Base-by-base conservation (phyloP, 2,329 filamentous ascomycete species). In the Lasiodiplodia hormozganensis region DNA sequence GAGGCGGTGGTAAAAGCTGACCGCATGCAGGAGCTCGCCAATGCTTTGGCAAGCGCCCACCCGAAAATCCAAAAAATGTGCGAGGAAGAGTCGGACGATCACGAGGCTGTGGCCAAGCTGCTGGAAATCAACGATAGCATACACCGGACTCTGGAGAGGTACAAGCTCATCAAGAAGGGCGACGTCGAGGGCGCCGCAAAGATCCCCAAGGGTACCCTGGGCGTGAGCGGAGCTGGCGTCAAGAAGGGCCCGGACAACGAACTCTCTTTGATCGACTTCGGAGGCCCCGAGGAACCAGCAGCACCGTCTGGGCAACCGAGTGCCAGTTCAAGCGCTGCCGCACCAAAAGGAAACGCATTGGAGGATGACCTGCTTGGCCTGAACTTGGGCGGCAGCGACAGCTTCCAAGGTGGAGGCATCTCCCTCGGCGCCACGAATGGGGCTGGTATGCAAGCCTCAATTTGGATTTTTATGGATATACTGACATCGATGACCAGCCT, bases 61-160 rank as follows among this genome's bases (percentile, higher is more conserved):
- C 96, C 96, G 10, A 99, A 99, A 83, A 98, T 99, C 72, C 95
- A 98, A 78, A 97, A 93, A 82, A 99, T 99, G 95, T 98, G 95
- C 76, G 95, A 98, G 80, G 96, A 99, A 80, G 96, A 99, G 77
- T 97, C 94, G 12, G 95, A 98, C 70, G 96, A 99, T 76, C 90
- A 94, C 70, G 96, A 97, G 82, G 96, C 96, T 5, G 96, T 99
- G 6, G 92, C 94, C 53, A 97, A 97, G 81, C 85, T 99, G 12
- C 87, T 99, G 68, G 94, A 98, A 78, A 98, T 99, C 76, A 99
- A 99, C 78, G 96, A 99, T 80, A 97, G 94, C 82, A 99, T 99
- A 87, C 93, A 98, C 78, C 89, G 95, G 71, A 99, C 96, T 1
- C 93, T 98, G 68, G 93, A 98, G 81, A 86, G 96, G 72, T 99